phyloP scores from a whole-genome alignment of 1,284 basidiomycete genomes.

The Leccinum pallidistipes region DNA sequence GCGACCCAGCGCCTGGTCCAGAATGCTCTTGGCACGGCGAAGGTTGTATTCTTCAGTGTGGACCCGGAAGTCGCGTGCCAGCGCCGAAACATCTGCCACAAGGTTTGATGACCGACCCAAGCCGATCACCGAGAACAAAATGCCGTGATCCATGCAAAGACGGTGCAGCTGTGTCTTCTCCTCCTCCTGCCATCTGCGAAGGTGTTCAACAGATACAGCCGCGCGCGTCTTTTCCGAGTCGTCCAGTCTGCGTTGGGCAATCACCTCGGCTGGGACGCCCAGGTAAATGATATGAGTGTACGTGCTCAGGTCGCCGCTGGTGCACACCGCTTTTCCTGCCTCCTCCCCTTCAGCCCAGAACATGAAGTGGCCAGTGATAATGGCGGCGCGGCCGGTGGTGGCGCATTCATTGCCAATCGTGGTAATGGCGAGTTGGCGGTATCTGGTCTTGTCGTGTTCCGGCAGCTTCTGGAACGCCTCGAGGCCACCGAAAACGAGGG shows the following conservation, averaged over 20 bases:
- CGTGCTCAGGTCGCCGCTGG: slow-evolving; percentile 11
- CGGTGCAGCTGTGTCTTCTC: slow-evolving; percentile 12
- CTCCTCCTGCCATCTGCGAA: slow-evolving; percentile 14
- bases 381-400: slow-evolving; percentile 5
- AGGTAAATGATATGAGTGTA: slow-evolving; percentile 14
- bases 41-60: slow-evolving; percentile 11
- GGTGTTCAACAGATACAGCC: slow-evolving; percentile 9
- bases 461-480: slow-evolving; percentile 12
- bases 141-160: slow-evolving; percentile 13
- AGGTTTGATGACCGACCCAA: slow-evolving; percentile 7
- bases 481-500: slow-evolving; percentile 10
- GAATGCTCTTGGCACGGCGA: slow-evolving; percentile 9
- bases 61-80: slow-evolving; percentile 5
- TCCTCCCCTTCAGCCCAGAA: slow-evolving; percentile 14
- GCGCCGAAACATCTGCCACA: slow-evolving; percentile 12
- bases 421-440: slow-evolving; percentile 13
- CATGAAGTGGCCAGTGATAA: slow-evolving; percentile 12
- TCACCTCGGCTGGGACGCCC: slow-evolving; percentile 7
- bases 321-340: slow-evolving; percentile 12
- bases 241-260: slow-evolving; percentile 9
- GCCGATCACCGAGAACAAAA: slow-evolving; percentile 12
- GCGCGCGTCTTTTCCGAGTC: slow-evolving; percentile 9
- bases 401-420: slow-evolving; percentile 10
- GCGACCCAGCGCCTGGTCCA: slow-evolving; percentile 8
- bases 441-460: slow-evolving; percentile 13